Percentiles rank a stretch among this genome's conserved stretches.
phyloP scores from a whole-genome alignment of 305 asterid genomes.

The Striga hermonthica region DNA sequence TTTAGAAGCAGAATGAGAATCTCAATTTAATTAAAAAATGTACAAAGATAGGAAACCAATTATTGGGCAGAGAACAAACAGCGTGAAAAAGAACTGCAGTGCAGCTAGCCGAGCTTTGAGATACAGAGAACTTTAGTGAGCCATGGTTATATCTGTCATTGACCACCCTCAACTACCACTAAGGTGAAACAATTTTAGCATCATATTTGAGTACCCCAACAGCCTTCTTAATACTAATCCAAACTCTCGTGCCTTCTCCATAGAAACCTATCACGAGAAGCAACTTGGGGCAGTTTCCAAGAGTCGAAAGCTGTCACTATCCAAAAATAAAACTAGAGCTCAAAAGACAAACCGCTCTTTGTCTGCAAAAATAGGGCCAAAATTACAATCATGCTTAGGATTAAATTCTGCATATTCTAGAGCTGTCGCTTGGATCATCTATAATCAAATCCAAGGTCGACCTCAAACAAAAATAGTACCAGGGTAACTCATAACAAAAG shows the following conservation, averaged over 20 bases:
- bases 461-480: background rate
- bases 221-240: background rate
- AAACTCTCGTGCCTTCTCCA: background rate
- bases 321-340: background rate
- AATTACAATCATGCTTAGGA: too few relatives aligned
- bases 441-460: constrained; percentile 7
- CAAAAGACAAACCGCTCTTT: background rate
- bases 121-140: background rate
- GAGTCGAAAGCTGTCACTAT: background rate
- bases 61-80: too few relatives aligned
- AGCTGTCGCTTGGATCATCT: background rate
- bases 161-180: background rate
- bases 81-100: background rate
- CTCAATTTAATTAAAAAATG: background rate
- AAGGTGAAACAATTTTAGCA: constrained; percentile 7
- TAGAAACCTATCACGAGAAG: background rate
- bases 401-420: too few relatives aligned
- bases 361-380: background rate
- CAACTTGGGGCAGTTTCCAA: background rate
- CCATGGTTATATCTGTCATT: constrained; percentile 8
- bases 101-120: background rate
- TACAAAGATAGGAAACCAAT: background rate
- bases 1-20: background rate
- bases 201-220: background rate
- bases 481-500: background rate